Evolutionary conservation across 2,329 filamentous ascomycete genomes (phyloP).

Genomic region (Aureobasidium pullulans): DNA sequence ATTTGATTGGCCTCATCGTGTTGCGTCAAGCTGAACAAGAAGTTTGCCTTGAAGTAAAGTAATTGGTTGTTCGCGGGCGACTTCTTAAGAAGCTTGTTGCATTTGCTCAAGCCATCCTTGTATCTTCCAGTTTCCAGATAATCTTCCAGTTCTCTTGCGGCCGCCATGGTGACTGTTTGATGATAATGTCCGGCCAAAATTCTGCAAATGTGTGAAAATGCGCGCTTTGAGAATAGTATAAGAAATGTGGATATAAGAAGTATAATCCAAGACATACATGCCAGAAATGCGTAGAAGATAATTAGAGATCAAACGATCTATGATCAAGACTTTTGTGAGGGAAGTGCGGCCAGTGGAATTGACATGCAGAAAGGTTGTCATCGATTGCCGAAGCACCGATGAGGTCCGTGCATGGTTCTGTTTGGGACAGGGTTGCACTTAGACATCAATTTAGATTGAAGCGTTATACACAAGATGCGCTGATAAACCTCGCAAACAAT

Average conservation of each 20-base stretch:
- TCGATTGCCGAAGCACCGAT: neutral
- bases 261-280: constrained; percentile 9
- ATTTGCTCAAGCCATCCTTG: constrained; percentile 26
- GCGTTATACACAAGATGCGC: too few relatives aligned
- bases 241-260: neutral
- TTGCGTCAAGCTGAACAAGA: constrained; percentile 20
- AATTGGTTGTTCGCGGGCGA: constrained; percentile 24
- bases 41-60: constrained; percentile 26
- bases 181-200: neutral
- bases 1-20: constrained; percentile 17
- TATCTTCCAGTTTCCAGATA: constrained; percentile 19
- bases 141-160: constrained; percentile 5
- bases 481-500: too few relatives aligned
- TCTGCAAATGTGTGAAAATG: neutral
- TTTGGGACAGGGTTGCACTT: neutral
- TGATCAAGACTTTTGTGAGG: neutral
- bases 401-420: neutral
- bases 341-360: neutral
- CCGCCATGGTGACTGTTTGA: neutral
- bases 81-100: constrained; percentile 26
- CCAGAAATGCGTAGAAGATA: neutral
- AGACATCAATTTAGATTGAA: neutral
- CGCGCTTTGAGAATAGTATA: neutral
- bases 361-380: constrained; percentile 2
- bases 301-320: neutral